phyloP scores from a whole-genome alignment of 83 land plant species.

The Diphasiastrum complanatum region DNA sequence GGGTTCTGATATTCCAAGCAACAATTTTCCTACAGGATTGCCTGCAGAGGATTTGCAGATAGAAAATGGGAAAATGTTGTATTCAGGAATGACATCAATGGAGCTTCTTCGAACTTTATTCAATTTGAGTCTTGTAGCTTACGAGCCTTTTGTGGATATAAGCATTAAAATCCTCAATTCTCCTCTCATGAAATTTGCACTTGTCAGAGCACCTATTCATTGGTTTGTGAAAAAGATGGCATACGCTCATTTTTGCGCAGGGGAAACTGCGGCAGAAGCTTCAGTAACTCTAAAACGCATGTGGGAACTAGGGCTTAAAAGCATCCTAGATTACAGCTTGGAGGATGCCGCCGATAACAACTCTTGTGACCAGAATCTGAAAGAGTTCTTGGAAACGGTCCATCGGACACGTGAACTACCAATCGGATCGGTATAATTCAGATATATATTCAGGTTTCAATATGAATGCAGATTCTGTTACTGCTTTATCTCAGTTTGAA shows the following conservation, averaged over 20 bases:
- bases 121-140: no score
- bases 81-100: no score
- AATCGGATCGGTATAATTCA: conserved; percentile 44
- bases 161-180: conserved; percentile 56
- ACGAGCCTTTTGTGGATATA: conserved; percentile 59
- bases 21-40: no score
- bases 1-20: no score
- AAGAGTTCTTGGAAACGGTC: conserved; percentile 48
- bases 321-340: conserved; percentile 59
- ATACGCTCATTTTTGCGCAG: conserved; percentile 80
- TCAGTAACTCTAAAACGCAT: conserved; percentile 35
- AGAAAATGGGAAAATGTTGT: no score
- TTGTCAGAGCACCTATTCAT: conserved; percentile 23
- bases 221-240: conserved; percentile 41
- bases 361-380: conserved; percentile 59
- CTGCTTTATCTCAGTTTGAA: no score
- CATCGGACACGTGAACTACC: conserved; percentile 45
- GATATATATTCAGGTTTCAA: no score
- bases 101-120: no score
- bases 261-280: conserved; percentile 48
- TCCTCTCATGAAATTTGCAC: conserved; percentile 30
- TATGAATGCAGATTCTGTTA: no score
- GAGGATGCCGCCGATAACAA: conserved; percentile 67
- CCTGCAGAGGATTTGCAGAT: no score
- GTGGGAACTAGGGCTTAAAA: conserved; percentile 52